Evolutionary conservation across 139 green algal genomes (phyloP), one percentile per base, ranked within the genome.

Genomic region (Auxenochlorella protothecoides): DNA sequence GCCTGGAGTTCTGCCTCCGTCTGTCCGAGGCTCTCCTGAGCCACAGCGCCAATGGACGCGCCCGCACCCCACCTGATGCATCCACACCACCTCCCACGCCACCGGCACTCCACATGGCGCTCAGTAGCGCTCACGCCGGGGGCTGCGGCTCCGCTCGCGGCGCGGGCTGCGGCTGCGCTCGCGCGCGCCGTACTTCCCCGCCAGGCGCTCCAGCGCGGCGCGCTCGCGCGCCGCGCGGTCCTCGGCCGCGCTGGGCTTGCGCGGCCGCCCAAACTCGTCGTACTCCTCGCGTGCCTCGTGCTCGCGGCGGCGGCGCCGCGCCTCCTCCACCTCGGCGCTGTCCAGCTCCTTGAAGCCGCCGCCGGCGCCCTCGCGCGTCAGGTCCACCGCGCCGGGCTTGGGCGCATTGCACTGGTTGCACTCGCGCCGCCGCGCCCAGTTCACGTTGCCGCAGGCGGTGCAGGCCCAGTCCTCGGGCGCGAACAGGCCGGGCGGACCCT

Each of bases 191-290:
- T 67, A 67, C 11, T 14, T 11, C 11, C 79, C 83, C 3, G 73
- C 76, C 71, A 93, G 80, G 0, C 88, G 77, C 2, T 83, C 84
- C 68, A 93, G 80, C 2, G 88, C 88, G n/a, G 88, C 88, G 62
- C 72, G 73, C 74, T 93, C 88, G 0, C 88, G 77, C 3, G 81
- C 81, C 52, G 76, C 80, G 4, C 81, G 74, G 79, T 92, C 84
- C 16, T 80, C 79, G 56, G 79, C 79, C 53, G 63, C 63, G 11
- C 56, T 56, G 4, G 75, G 55, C 71, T 84, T 82, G 80, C 91
- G 91, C 4, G 87, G 68, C 52, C 89, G 82, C 13, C 89, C 89
- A 82, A 89, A 94, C 78, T 94, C 89, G 68, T 94, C 89, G 62
- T 88, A 93, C 74, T 75, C 66, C 65, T 80, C 70, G 9, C 54